Percentiles rank a stretch among this genome's conserved stretches.
Evolutionary conservation across 306 rosid genomes (phyloP).

Genomic region (Erythrophleum fordii): DNA sequence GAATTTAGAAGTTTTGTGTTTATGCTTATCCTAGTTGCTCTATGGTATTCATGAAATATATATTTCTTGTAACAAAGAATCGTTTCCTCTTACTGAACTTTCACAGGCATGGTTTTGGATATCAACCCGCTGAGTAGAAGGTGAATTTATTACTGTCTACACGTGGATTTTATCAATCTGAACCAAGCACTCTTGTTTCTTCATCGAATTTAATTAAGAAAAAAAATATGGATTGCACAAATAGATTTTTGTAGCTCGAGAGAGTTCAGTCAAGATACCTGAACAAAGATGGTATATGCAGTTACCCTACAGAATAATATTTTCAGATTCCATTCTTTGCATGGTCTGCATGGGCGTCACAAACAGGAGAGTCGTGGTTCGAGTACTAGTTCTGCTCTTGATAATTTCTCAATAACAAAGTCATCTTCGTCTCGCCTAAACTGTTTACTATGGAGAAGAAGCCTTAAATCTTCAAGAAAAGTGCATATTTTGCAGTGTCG

Average conservation of each 20-base stretch:
- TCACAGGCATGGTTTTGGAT: constrained; percentile 30
- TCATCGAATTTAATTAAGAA: neutral
- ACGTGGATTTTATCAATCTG: constrained; percentile 7
- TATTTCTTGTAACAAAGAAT: neutral
- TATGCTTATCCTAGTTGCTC: neutral
- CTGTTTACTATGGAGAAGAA: constrained; percentile 45
- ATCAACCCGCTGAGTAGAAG: constrained; percentile 30
- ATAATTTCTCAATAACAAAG: constrained; percentile 39
- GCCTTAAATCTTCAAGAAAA: constrained; percentile 37
- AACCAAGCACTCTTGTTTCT: neutral
- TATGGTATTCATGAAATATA: neutral
- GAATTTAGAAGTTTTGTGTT: neutral
- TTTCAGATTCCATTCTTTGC: constrained; percentile 45
- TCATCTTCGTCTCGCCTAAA: constrained; percentile 29
- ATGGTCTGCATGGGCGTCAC: constrained; percentile 45
- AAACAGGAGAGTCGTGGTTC: constrained; percentile 47
- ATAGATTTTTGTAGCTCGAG: constrained; percentile 18
- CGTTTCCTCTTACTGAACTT: constrained; percentile 21
- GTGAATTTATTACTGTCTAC: neutral
- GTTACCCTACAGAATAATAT: constrained; percentile 50
- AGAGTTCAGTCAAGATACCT: constrained; percentile 31
- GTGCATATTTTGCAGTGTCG: constrained; percentile 32
- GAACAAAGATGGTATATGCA: constrained; percentile 55
- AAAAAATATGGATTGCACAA: neutral
- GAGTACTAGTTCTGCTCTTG: constrained; percentile 40